phyloP scores from a whole-genome alignment of 208 protist genomes.

The Trypanosoma conorhini region DNA sequence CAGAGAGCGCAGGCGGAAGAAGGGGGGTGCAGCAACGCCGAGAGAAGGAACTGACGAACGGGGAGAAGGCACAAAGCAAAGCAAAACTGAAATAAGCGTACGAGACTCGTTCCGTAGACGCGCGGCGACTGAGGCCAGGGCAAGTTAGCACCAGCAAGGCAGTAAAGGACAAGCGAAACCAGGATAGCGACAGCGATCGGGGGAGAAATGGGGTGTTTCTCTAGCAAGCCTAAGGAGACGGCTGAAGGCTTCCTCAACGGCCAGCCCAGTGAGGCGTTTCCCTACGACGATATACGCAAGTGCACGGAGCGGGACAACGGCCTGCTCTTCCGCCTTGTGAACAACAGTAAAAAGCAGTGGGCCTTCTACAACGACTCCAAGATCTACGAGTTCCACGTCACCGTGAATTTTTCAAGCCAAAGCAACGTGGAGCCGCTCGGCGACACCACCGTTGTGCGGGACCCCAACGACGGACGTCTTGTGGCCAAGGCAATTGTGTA shows the following conservation, averaged over 20 bases:
- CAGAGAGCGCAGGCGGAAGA: no score
- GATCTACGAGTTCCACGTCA: conserved; percentile 73
- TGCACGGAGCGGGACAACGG: conserved; percentile 70
- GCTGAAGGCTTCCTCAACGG: conserved; percentile 18
- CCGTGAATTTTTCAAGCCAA: conserved; percentile 53
- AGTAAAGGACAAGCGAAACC: no score
- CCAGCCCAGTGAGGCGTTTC: conserved; percentile 31
- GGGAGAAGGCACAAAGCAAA: no score
- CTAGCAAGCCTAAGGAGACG: neutral
- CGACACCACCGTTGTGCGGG: conserved; percentile 42
- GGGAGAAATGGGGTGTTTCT: conserved; percentile 8
- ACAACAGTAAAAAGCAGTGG: conserved; percentile 46
- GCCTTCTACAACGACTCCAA: conserved; percentile 84
- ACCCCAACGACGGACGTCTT: conserved; percentile 33
- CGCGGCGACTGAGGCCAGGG: no score
- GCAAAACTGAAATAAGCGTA: no score
- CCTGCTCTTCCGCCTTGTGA: conserved; percentile 75
- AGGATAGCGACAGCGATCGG: neutral
- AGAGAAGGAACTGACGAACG: neutral
- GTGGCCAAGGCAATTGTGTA: conserved; percentile 59
- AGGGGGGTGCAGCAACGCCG: no score
- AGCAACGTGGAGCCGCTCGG: conserved; percentile 41
- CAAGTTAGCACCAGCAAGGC: no score
- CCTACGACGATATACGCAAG: conserved; percentile 44
- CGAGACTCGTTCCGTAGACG: no score